phyloP scores from a whole-genome alignment of 2,329 filamentous ascomycete species.

The Zarea fungicola region DNA sequence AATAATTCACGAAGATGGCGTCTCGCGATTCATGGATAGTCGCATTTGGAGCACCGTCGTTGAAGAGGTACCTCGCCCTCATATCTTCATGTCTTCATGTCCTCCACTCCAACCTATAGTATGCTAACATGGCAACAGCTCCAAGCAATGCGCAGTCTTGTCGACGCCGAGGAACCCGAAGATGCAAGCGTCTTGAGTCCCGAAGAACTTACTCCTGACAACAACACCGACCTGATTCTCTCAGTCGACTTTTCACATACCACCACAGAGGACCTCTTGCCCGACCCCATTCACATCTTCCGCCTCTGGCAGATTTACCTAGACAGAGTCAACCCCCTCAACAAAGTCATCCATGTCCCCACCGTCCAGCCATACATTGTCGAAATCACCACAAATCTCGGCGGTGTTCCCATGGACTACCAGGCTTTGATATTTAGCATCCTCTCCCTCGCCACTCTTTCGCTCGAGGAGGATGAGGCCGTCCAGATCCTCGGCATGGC shows the following conservation, averaged over 20 bases:
- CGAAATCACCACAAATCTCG: conserved; percentile 53
- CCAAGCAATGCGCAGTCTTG: conserved; percentile 53
- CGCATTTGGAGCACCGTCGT: conserved; percentile 49
- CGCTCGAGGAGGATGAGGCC: conserved; percentile 52
- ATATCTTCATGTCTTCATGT: no score
- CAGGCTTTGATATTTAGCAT: conserved; percentile 62
- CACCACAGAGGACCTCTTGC: conserved; percentile 51
- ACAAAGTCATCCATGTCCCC: conserved; percentile 68
- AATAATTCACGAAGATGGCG: conserved; percentile 50
- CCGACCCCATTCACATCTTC: conserved; percentile 60
- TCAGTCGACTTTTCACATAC: conserved; percentile 33
- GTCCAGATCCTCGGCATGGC: conserved; percentile 45
- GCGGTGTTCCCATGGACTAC: conserved; percentile 49
- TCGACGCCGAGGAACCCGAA: conserved; percentile 44
- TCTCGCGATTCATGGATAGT: conserved; percentile 53
- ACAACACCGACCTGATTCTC: conserved; percentile 47
- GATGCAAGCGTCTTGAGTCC: conserved; percentile 45
- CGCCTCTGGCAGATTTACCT: conserved; percentile 70
- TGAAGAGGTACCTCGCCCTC: conserved; percentile 55
- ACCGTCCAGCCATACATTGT: conserved; percentile 61
- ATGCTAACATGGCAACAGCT: conserved; percentile 35
- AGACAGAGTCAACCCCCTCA: conserved; percentile 68
- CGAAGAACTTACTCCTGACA: conserved; percentile 46
- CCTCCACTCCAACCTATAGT: no score
- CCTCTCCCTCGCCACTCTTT: conserved; percentile 55